phyloP scores from a whole-genome alignment of 768 basidiomycete species.

The Aureoboletus auriporus region DNA sequence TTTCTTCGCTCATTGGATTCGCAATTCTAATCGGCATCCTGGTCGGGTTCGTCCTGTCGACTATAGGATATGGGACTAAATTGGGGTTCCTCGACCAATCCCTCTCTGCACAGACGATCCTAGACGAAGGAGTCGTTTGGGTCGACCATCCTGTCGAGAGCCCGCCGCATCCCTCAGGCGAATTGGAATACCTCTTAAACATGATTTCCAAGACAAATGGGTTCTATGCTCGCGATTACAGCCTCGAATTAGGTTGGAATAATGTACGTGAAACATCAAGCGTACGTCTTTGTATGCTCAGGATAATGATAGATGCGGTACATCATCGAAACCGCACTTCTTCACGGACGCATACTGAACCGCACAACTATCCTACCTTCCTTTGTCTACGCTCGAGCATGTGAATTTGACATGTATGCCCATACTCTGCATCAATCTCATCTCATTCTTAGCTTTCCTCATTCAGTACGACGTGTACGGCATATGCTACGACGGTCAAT shows the following conservation, averaged over 20 bases:
- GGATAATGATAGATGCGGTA: slow-evolving; percentile 38
- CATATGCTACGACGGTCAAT: slow-evolving; percentile 43
- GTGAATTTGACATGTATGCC: slow-evolving; percentile 33
- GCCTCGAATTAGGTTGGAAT: slow-evolving; percentile 46
- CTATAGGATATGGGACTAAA: slow-evolving; percentile 10
- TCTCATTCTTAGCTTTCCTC: not conserved
- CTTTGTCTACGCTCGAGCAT: slow-evolving; percentile 43
- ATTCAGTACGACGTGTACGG: slow-evolving; percentile 33
- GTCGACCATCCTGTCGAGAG: slow-evolving; percentile 1
- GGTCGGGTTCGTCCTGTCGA: slow-evolving; percentile 25
- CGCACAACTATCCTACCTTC: slow-evolving; percentile 43
- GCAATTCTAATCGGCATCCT: slow-evolving; percentile 25
- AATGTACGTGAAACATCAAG: slow-evolving; percentile 29
- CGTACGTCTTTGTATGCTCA: not conserved
- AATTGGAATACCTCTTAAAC: slow-evolving; percentile 27
- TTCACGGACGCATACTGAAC: slow-evolving; percentile 41
- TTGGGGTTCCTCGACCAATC: slow-evolving; percentile 12
- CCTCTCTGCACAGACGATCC: slow-evolving; percentile 6
- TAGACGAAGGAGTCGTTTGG: slow-evolving; percentile 12
- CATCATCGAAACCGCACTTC: slow-evolving; percentile 42
- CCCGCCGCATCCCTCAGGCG: slow-evolving; percentile 4
- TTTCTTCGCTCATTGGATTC: slow-evolving; percentile 10
- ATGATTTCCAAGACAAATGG: slow-evolving; percentile 40
- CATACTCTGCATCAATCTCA: not conserved
- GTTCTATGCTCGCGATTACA: slow-evolving; percentile 44